These are phyloP conservation scores for Cystobasidium sp. DNA, from an alignment of 1,284 basidiomycete species.

Conservation along the genomic window DNA sequence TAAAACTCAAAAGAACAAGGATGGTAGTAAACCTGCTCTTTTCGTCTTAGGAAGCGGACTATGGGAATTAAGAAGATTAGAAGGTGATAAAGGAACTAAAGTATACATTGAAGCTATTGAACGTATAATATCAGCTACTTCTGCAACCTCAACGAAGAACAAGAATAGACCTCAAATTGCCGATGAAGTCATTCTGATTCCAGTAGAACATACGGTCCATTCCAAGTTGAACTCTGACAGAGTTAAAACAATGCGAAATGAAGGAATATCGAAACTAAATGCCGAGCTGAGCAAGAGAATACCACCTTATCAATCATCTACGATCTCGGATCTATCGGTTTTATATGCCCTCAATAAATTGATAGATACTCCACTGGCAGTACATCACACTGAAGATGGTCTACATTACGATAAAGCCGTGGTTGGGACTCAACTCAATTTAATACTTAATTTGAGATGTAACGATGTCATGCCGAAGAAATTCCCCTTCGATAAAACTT, in stretches of 20 bases:
- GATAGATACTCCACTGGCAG: slow-evolving; percentile 60
- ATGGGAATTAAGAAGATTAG: slow-evolving; percentile 78
- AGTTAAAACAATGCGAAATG: slow-evolving; percentile 68
- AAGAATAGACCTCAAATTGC: slow-evolving; percentile 60
- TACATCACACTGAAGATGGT: slow-evolving; percentile 72
- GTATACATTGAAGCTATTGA: slow-evolving; percentile 77
- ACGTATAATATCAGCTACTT: slow-evolving; percentile 64
- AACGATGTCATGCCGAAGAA: slow-evolving; percentile 72
- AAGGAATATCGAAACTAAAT: slow-evolving; percentile 86
- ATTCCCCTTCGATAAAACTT: slow-evolving; percentile 76
- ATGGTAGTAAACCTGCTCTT: slow-evolving; percentile 62
- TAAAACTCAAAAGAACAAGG: not conserved
- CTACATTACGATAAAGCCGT: slow-evolving; percentile 74
- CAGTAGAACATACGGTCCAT: slow-evolving; percentile 69
- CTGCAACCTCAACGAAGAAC: slow-evolving; percentile 43
- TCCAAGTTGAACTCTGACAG: slow-evolving; percentile 69
- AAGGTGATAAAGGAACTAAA: slow-evolving; percentile 71
- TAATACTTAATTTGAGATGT: slow-evolving; percentile 79
- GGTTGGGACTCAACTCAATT: slow-evolving; percentile 71
- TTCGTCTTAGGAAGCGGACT: slow-evolving; percentile 81
- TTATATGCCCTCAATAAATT: slow-evolving; percentile 78
- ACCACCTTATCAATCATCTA: slow-evolving; percentile 54
- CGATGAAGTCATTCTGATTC: slow-evolving; percentile 74
- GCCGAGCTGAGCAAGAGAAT: slow-evolving; percentile 68
- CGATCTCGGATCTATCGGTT: slow-evolving; percentile 62